Evolutionary conservation across 1,284 basidiomycete genomes (phyloP), one percentile per base, ranked within the genome.

Genomic region (Takashimella tepidaria): DNA sequence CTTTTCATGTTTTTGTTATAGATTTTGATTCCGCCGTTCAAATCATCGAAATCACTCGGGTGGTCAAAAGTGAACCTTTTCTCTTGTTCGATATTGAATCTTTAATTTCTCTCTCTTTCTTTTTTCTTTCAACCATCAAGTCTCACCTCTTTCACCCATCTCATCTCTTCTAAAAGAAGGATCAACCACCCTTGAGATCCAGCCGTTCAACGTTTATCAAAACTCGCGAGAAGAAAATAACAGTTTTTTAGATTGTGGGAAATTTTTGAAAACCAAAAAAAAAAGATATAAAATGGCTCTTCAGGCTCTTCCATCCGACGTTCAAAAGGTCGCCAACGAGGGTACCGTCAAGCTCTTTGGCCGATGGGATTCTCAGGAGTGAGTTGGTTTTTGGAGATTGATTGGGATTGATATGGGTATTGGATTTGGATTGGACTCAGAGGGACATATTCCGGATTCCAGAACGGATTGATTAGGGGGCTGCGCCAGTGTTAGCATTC

Each of bases 341-440:
- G 76, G 77, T 55, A 67, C 67, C 63, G 84, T 97, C 74, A 93
- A 92, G 80, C 85, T 97, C 61, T 97, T 97, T 75, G 91, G 90
- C 75, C 91, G 91, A 81, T 97, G 92, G 92, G 92, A 95, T 58
- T 86, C 90, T 62, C 86, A 90, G 75, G 92, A 93, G 91, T 95
- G 81, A 80, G 90, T 85, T 50, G 63, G 50, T 58, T 51, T n/a
- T n/a, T n/a, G n/a, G n/a, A n/a, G n/a, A n/a, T n/a, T n/a, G n/a
- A n/a, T n/a, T n/a, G n/a, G n/a, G n/a, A n/a, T n/a, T n/a, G n/a
- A n/a, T n/a, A n/a, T n/a, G n/a, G n/a, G n/a, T 21, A 41, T 59
- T 58, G 45, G 20, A 16, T 22, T 22, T 43, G 11, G 47, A 47
- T 47, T 26, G 41, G 37, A 27, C 8, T 20, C 22, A 41, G 46